Percentiles rank a stretch among this genome's conserved stretches.
These are phyloP conservation scores for Phytophthora hybrid DNA, from an alignment of 352 stramenopile genomes.

Conservation along the genomic window DNA sequence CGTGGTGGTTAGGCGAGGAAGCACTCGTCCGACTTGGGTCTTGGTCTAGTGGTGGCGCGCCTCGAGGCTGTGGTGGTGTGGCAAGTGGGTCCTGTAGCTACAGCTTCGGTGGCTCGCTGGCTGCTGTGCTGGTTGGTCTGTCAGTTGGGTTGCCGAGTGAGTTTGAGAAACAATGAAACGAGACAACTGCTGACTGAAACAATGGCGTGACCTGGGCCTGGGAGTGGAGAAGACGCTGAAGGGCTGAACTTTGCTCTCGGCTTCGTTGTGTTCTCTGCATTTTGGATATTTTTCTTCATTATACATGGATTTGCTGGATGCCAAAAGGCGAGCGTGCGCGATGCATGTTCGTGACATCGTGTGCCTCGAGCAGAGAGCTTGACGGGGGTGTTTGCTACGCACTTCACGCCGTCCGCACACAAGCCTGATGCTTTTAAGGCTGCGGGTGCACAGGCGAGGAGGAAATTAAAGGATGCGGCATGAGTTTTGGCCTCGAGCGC, in stretches of 20 bases:
- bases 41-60: slow-evolving; percentile 20
- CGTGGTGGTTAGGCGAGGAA: slow-evolving; percentile 35
- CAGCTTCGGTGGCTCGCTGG: slow-evolving; percentile 13
- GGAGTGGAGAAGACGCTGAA: slow-evolving; percentile 31
- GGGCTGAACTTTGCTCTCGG: slow-evolving; percentile 20
- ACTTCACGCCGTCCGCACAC: slow-evolving; percentile 15
- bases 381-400: slow-evolving; percentile 33
- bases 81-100: slow-evolving; percentile 16
- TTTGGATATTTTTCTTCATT: slow-evolving; percentile 54
- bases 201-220: slow-evolving; percentile 28
- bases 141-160: slow-evolving; percentile 38
- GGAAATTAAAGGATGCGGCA: slow-evolving; percentile 32
- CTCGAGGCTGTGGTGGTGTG: slow-evolving; percentile 9
- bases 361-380: slow-evolving; percentile 39
- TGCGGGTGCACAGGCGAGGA: slow-evolving; percentile 30
- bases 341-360: slow-evolving; percentile 30
- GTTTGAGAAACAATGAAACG: slow-evolving; percentile 46
- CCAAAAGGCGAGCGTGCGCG: slow-evolving; percentile 31
- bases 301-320: slow-evolving; percentile 48
- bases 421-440: slow-evolving; percentile 23
- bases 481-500: slow-evolving; percentile 24
- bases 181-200: slow-evolving; percentile 31
- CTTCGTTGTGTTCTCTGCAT: slow-evolving; percentile 53
- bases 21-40: slow-evolving; percentile 28
- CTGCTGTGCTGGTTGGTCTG: slow-evolving; percentile 32